These are phyloP conservation scores for Akebia trifoliata DNA, from an alignment of 164 flowering plant genomes.

Conservation along the genomic window DNA sequence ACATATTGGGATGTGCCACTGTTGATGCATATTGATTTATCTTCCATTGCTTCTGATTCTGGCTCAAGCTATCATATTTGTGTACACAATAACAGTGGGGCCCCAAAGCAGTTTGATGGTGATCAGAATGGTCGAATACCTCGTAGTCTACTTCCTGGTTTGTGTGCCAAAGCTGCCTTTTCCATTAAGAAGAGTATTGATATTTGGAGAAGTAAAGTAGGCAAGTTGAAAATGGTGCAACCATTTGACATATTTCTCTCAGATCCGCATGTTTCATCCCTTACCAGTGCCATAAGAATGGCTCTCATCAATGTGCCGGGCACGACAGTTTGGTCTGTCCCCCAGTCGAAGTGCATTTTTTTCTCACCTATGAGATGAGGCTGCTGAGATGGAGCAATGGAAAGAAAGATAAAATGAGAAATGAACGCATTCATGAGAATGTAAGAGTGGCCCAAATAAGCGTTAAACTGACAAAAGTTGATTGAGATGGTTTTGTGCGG, in stretches of 20 bases:
- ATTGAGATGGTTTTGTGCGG: too few relatives aligned
- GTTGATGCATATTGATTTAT: conserved; percentile 57
- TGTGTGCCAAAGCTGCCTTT: conserved; percentile 50
- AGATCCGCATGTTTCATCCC: conserved; percentile 68
- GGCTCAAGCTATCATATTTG: conserved; percentile 64
- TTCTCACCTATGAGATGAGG: too few relatives aligned
- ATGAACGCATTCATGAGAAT: too few relatives aligned
- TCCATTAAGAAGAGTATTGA: conserved; percentile 53
- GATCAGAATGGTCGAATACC: conserved; percentile 35
- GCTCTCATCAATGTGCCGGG: too few relatives aligned
- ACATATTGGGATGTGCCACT: conserved; percentile 87
- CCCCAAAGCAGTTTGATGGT: conserved; percentile 35
- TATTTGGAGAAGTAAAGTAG: conserved; percentile 65
- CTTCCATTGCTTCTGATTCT: conserved; percentile 59
- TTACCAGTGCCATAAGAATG: too few relatives aligned
- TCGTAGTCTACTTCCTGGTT: conserved; percentile 51
- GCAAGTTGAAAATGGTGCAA: conserved; percentile 64
- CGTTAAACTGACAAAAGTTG: too few relatives aligned
- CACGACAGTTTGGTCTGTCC: too few relatives aligned
- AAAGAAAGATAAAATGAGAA: too few relatives aligned
- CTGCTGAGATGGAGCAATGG: too few relatives aligned
- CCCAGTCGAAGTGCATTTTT: too few relatives aligned
- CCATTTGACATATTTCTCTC: conserved; percentile 78
- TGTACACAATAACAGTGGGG: conserved; percentile 49
- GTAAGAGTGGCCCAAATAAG: too few relatives aligned